phyloP scores from a whole-genome alignment of 805 yeast genomes.

The Nakazawaea sp. region DNA sequence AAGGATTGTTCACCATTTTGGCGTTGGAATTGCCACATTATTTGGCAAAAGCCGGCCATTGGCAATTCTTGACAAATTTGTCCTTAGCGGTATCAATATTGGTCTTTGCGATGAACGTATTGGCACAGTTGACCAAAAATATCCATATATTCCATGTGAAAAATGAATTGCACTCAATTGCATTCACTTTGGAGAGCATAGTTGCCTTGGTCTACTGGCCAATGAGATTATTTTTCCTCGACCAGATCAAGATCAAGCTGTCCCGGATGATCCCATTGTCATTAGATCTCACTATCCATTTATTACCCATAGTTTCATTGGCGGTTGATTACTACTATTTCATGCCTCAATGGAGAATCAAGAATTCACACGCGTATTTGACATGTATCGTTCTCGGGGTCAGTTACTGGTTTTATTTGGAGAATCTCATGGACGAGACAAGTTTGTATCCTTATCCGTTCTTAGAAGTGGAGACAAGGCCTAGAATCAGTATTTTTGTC shows the following conservation, averaged over 20 bases:
- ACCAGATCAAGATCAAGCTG: slow-evolving; percentile 34
- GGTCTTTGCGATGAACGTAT: slow-evolving; percentile 31
- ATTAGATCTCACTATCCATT: slow-evolving; percentile 54
- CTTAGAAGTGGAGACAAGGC: slow-evolving; percentile 41
- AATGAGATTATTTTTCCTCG: slow-evolving; percentile 43
- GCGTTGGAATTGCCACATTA: slow-evolving; percentile 36
- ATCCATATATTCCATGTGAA: slow-evolving; percentile 25
- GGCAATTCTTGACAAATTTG: slow-evolving; percentile 69
- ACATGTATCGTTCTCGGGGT: slow-evolving; percentile 32
- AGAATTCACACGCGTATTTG: slow-evolving; percentile 28
- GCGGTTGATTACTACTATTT: slow-evolving; percentile 46
- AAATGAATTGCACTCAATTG: slow-evolving; percentile 42
- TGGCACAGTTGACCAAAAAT: slow-evolving; percentile 26
- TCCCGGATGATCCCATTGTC: slow-evolving; percentile 34
- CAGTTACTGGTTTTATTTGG: slow-evolving; percentile 49
- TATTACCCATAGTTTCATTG: slow-evolving; percentile 49
- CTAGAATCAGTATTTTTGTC: slow-evolving; percentile 41
- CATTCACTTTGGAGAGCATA: slow-evolving; percentile 50
- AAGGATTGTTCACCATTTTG: slow-evolving; percentile 6
- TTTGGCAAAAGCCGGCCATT: slow-evolving; percentile 53
- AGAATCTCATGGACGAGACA: slow-evolving; percentile 39
- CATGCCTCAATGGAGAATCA: slow-evolving; percentile 37
- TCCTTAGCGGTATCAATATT: slow-evolving; percentile 41
- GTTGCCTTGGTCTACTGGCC: slow-evolving; percentile 70
- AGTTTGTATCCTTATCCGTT: slow-evolving; percentile 59